Percentiles rank a stretch among this genome's conserved stretches.
Evolutionary conservation across 805 yeast species (phyloP).

Genomic region (Candida ovalis): DNA sequence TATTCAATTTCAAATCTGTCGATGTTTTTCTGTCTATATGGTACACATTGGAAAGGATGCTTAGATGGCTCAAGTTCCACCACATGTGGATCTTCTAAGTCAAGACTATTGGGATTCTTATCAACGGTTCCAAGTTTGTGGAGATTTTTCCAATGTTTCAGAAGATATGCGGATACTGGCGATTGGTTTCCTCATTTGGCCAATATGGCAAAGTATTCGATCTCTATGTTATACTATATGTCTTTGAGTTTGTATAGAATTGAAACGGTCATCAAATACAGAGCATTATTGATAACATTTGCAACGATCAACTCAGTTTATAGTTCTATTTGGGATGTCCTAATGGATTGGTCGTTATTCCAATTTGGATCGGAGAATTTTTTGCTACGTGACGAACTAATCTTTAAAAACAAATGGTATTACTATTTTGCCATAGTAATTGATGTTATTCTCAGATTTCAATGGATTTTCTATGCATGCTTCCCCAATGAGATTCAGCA

Average conservation of each 20-base stretch:
- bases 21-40: constrained; percentile 80
- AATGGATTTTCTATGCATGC: constrained; percentile 87
- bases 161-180: constrained; percentile 91
- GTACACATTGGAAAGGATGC: constrained; percentile 62
- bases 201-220: constrained; percentile 73
- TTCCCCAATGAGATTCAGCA: constrained; percentile 78
- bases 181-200: constrained; percentile 97
- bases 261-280: constrained; percentile 36
- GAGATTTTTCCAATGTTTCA: constrained; percentile 84
- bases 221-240: constrained; percentile 65
- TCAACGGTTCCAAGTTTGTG: constrained; percentile 82
- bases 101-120: constrained; percentile 77
- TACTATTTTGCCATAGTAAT: constrained; percentile 73
- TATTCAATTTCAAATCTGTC: constrained; percentile 84
- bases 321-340: constrained; percentile 79
- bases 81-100: constrained; percentile 72
- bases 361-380: constrained; percentile 58
- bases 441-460: constrained; percentile 76
- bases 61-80: constrained; percentile 36
- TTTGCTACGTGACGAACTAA: constrained; percentile 68
- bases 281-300: constrained; percentile 64
- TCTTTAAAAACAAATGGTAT: constrained; percentile 51
- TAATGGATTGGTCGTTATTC: constrained; percentile 94
- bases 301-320: constrained; percentile 70
- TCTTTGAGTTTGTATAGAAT: constrained; percentile 78